Base-by-base conservation (phyloP, 495 filamentous ascomycete genomes). In the Neurospora discreta region DNA sequence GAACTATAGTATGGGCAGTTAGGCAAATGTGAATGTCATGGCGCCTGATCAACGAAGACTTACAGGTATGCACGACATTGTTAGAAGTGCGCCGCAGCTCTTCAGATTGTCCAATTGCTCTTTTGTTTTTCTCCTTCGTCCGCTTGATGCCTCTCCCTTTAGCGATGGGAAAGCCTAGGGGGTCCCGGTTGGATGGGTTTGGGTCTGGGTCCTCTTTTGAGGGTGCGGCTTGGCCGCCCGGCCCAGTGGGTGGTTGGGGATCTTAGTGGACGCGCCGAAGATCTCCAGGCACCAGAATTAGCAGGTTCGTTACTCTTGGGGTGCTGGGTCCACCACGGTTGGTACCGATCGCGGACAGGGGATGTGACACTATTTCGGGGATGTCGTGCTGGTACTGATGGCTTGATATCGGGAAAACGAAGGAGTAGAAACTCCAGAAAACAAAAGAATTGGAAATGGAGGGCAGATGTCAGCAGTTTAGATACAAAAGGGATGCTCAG, bases 1-100 rank as follows among this genome's bases (percentile, higher is more conserved):
- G 26, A 76, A 72, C 72, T 78, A 33, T 30, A 33, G 52, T 78
- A 33, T 30, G 18, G 52, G 11, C 23, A 65, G 52, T 65, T 65
- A 65, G 52, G 33, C 26, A 65, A 65, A 5, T 8, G 52, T 18
- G 33, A 3, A 65, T 30, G 52, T 36, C 52, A 65, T 26, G 52
- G 52, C 23, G 26, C 23, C 52, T 65, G 26, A 7, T 65, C 52
- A 65, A 18, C 18, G 26, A 30, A 16, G 52, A 65, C 52, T 18
- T 65, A 36, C 52, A 6, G 52, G 30, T 65, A 65, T 65, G 52
- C 52, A 65, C 52, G 52, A 65, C 52, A 65, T 65, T 9, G 52
- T 33, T 9, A 9, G 26, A 11, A 18, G 33, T 16, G 13, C 6
- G 52, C 30, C 52, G 52, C 33, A 65, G 15, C 23, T 58, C 52